A percentile compares a stretch with the other conserved stretches of the same genome.
These are phyloP conservation scores for Aspergillus melleus DNA, from an alignment of 2,329 filamentous ascomycete genomes.

Conservation along the genomic window DNA sequence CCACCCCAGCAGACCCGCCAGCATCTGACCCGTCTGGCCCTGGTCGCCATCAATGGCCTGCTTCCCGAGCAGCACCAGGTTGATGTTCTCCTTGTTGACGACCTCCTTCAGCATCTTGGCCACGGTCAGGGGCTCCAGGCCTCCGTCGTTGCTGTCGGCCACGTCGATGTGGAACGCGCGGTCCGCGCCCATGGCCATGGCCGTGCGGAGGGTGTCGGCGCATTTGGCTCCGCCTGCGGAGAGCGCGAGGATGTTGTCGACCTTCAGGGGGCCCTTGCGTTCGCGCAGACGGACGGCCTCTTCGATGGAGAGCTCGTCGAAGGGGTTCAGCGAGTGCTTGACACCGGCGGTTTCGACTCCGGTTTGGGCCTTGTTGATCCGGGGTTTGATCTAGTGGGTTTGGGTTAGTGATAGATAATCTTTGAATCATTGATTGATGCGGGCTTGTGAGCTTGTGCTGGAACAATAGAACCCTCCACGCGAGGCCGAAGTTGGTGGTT, in stretches of 20 bases:
- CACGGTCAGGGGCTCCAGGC: slow-evolving; percentile 82
- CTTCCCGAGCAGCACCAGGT: slow-evolving; percentile 92
- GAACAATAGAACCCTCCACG: too few relatives aligned
- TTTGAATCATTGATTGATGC: background rate
- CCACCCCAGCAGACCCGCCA: slow-evolving; percentile 89
- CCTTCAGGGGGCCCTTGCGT: slow-evolving; percentile 66
- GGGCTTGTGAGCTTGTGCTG: background rate
- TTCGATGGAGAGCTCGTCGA: slow-evolving; percentile 97
- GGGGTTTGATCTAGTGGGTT: slow-evolving; percentile 59
- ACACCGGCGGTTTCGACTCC: slow-evolving; percentile 89
- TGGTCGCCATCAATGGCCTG: slow-evolving; percentile 98
- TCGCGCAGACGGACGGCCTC: slow-evolving; percentile 94
- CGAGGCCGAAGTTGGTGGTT: too few relatives aligned
- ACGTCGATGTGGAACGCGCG: slow-evolving; percentile 83
- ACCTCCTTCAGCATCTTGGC: slow-evolving; percentile 84
- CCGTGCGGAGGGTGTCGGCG: slow-evolving; percentile 85
- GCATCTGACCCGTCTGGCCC: slow-evolving; percentile 96
- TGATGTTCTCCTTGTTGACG: slow-evolving; percentile 80
- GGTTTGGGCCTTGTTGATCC: slow-evolving; percentile 71
- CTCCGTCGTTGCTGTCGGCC: slow-evolving; percentile 65
- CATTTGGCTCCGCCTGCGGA: slow-evolving; percentile 86
- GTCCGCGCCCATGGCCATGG: slow-evolving; percentile 99
- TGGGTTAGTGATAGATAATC: background rate
- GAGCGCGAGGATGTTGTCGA: slow-evolving; percentile 89
- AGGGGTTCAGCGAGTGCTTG: slow-evolving; percentile 98